Evolutionary conservation across 805 yeast species (phyloP).

Genomic region (Kurtzmaniella cleridarum): DNA sequence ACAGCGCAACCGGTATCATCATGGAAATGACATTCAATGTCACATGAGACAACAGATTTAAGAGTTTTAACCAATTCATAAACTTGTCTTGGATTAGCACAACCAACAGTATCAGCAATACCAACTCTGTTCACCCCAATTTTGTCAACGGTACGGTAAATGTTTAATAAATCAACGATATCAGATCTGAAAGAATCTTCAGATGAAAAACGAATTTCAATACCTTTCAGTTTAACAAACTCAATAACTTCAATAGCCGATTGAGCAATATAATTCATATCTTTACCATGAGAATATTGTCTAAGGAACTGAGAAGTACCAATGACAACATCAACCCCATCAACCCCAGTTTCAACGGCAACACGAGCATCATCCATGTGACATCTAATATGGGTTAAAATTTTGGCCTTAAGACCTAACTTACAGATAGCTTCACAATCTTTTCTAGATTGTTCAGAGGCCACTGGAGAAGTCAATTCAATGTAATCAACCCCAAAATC

Average conservation of each 20-base stretch:
- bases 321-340: slow-evolving; percentile 57
- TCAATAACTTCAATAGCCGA: slow-evolving; percentile 55
- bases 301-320: slow-evolving; percentile 56
- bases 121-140: slow-evolving; percentile 60
- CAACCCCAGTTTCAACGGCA: slow-evolving; percentile 60
- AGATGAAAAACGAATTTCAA: slow-evolving; percentile 53
- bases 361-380: slow-evolving; percentile 58
- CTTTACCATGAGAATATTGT: slow-evolving; percentile 56
- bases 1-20: slow-evolving; percentile 62
- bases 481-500: slow-evolving; percentile 60
- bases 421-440: slow-evolving; percentile 59
- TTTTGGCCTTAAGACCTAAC: slow-evolving; percentile 53
- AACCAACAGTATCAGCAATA: slow-evolving; percentile 60
- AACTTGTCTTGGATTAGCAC: slow-evolving; percentile 61
- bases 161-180: slow-evolving; percentile 53
- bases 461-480: slow-evolving; percentile 56
- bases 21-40: slow-evolving; percentile 59
- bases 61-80: slow-evolving; percentile 55
- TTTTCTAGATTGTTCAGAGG: slow-evolving; percentile 50
- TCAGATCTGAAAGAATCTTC: slow-evolving; percentile 60
- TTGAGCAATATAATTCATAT: slow-evolving; percentile 54
- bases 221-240: slow-evolving; percentile 55
- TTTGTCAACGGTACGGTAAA: slow-evolving; percentile 56
- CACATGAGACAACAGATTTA: slow-evolving; percentile 53
- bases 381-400: slow-evolving; percentile 56